Conservation (phyloP, 1,284 basidiomycete species). For the Blastosporella zonata region DNA sequence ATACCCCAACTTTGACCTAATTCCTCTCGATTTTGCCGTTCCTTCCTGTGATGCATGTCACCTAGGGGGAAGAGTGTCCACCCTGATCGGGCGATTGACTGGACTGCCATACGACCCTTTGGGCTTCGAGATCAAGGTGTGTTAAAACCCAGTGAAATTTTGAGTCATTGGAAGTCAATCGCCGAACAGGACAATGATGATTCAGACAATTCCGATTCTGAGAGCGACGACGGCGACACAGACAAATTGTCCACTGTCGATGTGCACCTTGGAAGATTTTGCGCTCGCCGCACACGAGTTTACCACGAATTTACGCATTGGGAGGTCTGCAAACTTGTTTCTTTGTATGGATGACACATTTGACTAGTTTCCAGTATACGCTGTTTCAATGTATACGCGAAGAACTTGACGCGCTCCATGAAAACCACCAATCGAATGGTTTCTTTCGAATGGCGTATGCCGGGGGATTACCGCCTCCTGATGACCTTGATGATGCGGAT, state of each 20-base stretch:
- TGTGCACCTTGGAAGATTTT: constrained; percentile 71
- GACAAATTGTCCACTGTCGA: constrained; percentile 28
- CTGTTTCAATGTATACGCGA: constrained; percentile 53
- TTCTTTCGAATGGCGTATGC: constrained; percentile 58
- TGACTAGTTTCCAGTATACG: constrained; percentile 40
- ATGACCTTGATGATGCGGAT: constrained; percentile 68
- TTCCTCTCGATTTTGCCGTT: constrained; percentile 51
- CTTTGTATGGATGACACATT: constrained; percentile 4
- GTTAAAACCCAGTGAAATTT: background rate
- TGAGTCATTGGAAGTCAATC: background rate
- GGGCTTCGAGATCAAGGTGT: constrained; percentile 52
- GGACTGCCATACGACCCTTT: constrained; percentile 58
- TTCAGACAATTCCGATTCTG: constrained; percentile 24
- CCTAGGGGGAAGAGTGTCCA: constrained; percentile 66
- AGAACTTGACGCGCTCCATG: constrained; percentile 54
- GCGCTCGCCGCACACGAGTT: constrained; percentile 62
- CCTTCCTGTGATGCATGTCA: constrained; percentile 78
- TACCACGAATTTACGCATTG: constrained; percentile 82
- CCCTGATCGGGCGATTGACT: constrained; percentile 50
- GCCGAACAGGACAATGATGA: constrained; percentile 10
- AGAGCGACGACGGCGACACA: constrained; percentile 30
- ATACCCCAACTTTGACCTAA: constrained; percentile 61
- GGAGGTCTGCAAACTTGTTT: constrained; percentile 58
- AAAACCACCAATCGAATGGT: constrained; percentile 31
- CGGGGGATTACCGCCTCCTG: constrained; percentile 52